Evolutionary conservation across 306 rosid genomes (phyloP), one percentile per base, ranked within the genome.

Genomic region (Dryas octopetala): DNA sequence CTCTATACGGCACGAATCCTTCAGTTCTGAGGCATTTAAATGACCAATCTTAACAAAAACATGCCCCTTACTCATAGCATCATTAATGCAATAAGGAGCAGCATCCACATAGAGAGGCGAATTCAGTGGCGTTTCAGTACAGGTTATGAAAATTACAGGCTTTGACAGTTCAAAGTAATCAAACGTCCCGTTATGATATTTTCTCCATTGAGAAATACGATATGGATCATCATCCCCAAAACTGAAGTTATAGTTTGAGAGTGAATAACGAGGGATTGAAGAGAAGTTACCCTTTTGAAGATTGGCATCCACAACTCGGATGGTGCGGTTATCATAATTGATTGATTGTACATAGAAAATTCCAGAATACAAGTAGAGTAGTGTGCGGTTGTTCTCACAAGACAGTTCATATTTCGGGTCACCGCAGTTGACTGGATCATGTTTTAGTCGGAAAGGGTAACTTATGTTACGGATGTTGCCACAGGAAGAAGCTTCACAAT

Each of bases 301-400:
- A 51, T 45, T 52, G 5, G 58, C n/a, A 12, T 80, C 87, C 48
- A 80, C 80, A 3, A 83, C 4, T 8, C 23, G 23, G 23, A 19
- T 19, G 23, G 23, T 19, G 23, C 23, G 23, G 23, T 19, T 19
- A 19, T 19, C 23, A 19, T 19, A 19, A 19, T 19, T 19, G 23
- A 19, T 19, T 19, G 23, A 19, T 19, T 19, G 23, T 19, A 19
- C 23, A 19, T 19, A 19, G 23, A 19, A 19, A 19, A 19, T 71
- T 9, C 41, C 62, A 0, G 53, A 41, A 52, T 10, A 44, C 40
- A 71, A 9, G 52, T 55, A 5, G 1, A 71, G 2, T 0, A 71
- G 12, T 9, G 75, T 71, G 15, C 5, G 4, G 3, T 71, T 71
- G 6, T 71, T 54, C 52, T 71, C 75, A 19, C 74, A 70, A 15